phyloP scores from a whole-genome alignment of 2,329 filamentous ascomycete genomes.

The Myriangium duriaei region DNA sequence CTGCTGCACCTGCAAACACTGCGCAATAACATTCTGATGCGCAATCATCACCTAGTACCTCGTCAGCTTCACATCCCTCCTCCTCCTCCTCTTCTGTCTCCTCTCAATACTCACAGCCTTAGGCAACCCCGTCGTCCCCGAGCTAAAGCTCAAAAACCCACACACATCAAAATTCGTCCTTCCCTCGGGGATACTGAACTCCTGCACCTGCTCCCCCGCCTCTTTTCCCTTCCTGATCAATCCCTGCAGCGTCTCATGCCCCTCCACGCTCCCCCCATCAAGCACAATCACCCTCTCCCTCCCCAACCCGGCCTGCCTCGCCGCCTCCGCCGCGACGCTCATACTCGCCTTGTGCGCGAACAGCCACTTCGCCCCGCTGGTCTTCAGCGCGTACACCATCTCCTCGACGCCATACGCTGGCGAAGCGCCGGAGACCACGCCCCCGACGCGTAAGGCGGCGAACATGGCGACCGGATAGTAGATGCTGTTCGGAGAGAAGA shows the following conservation, averaged over 20 bases:
- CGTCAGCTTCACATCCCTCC: slow-evolving; percentile 1
- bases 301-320: slow-evolving; percentile 41
- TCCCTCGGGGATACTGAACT: slow-evolving; percentile 38
- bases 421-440: slow-evolving; percentile 48
- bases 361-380: slow-evolving; percentile 43
- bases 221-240: slow-evolving; percentile 31
- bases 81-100: too few relatives aligned
- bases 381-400: slow-evolving; percentile 52
- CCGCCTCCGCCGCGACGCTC: slow-evolving; percentile 42
- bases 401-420: slow-evolving; percentile 57
- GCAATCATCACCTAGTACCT: slow-evolving; percentile 43
- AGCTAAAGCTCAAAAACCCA: slow-evolving; percentile 39
- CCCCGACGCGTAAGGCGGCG: slow-evolving; percentile 39
- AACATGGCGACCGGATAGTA: slow-evolving; percentile 54
- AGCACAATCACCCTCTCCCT: slow-evolving; percentile 43
- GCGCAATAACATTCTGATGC: slow-evolving; percentile 44
- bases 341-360: slow-evolving; percentile 45
- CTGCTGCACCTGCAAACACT: slow-evolving; percentile 47
- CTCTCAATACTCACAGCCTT: slow-evolving; percentile 31
- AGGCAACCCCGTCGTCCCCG: slow-evolving; percentile 38
- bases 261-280: slow-evolving; percentile 37
- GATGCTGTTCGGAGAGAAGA: slow-evolving; percentile 53
- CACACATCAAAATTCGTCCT: slow-evolving; percentile 46
- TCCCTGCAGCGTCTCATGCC: slow-evolving; percentile 37
- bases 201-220: slow-evolving; percentile 35